Percentiles rank a stretch among this genome's conserved stretches.
Conservation (phyloP, 495 filamentous ascomycete genomes). For the Penicillium soppii region DNA sequence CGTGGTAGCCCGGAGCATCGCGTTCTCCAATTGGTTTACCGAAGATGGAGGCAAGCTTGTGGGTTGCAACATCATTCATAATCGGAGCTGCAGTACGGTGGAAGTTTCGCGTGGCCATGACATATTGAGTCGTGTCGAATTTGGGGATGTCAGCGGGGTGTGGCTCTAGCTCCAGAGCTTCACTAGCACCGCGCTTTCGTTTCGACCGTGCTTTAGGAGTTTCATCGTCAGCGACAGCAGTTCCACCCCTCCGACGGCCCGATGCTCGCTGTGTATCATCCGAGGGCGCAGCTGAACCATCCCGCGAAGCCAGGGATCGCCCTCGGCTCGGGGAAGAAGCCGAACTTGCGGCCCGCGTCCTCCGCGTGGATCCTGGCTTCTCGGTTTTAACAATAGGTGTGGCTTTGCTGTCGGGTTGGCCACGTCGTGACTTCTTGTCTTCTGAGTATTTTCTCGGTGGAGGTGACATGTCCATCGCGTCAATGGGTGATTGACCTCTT, state of each 20-base stretch:
- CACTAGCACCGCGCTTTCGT: slow-evolving; percentile 42
- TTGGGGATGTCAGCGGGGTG: slow-evolving; percentile 30
- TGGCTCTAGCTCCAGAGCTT: slow-evolving; percentile 32
- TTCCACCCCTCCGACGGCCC: slow-evolving; percentile 49
- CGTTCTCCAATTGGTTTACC: slow-evolving; percentile 77
- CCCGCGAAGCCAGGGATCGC: slow-evolving; percentile 57
- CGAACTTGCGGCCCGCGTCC: slow-evolving; percentile 50
- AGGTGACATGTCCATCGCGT: slow-evolving; percentile 33
- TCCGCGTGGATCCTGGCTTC: slow-evolving; percentile 29
- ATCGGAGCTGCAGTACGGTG: slow-evolving; percentile 72
- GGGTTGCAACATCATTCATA: slow-evolving; percentile 79
- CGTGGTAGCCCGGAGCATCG: slow-evolving; percentile 84
- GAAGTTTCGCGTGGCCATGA: slow-evolving; percentile 74
- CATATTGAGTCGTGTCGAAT: slow-evolving; percentile 51
- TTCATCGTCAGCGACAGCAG: slow-evolving; percentile 27
- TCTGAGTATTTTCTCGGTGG: slow-evolving; percentile 24
- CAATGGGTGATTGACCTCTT: slow-evolving; percentile 39
- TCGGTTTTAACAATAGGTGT: slow-evolving; percentile 34
- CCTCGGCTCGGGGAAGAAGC: slow-evolving; percentile 58
- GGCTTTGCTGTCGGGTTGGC: slow-evolving; percentile 24
- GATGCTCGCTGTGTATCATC: slow-evolving; percentile 45
- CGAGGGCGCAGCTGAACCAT: slow-evolving; percentile 47
- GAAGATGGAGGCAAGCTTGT: slow-evolving; percentile 89
- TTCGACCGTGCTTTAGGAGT: slow-evolving; percentile 32
- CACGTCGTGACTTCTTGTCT: slow-evolving; percentile 21